phyloP scores from a whole-genome alignment of 2,329 filamentous ascomycete genomes.

The Arthrobotrys pseudoclavata region DNA sequence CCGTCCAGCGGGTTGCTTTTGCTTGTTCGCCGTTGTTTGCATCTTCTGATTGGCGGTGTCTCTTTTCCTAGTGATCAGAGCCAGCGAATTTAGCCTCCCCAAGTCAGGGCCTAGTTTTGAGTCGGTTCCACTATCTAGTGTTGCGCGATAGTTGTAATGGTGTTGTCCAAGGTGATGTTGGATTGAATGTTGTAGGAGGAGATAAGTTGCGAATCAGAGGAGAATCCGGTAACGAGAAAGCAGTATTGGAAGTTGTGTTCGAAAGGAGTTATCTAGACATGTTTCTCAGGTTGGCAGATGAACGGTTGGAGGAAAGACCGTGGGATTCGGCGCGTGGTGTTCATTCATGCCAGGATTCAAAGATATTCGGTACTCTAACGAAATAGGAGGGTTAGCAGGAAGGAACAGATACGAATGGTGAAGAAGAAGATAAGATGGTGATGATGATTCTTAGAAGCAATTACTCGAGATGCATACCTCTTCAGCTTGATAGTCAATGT shows the following conservation, averaged over 20 bases:
- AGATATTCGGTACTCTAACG: not conserved
- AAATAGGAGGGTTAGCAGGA: constrained; percentile 9
- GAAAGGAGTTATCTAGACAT: constrained; percentile 24
- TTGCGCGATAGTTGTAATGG: not conserved
- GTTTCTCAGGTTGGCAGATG: constrained; percentile 3
- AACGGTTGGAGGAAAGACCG: not conserved
- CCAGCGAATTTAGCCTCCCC: not conserved
- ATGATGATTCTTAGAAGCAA: not conserved
- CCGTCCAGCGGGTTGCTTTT: constrained; percentile 39
- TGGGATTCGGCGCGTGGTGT: constrained; percentile 31
- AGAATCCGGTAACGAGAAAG: not conserved
- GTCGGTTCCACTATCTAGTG: not conserved
- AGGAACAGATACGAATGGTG: not conserved
- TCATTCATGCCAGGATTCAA: constrained; percentile 19
- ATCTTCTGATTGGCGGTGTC: constrained; percentile 68
- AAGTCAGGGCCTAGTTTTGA: not conserved
- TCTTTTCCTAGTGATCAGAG: constrained; percentile 69
- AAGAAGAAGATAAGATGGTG: not conserved
- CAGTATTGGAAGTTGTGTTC: not conserved
- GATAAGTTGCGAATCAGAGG: not conserved
- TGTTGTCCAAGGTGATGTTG: not conserved
- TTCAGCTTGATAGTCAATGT: not conserved
- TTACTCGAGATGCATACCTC: not conserved
- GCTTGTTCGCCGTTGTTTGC: constrained; percentile 46
- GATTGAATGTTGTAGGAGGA: not conserved